Evolutionary conservation across 768 basidiomycete species (phyloP), one percentile per base, ranked within the genome.

Genomic region (Naematelia encephala): DNA sequence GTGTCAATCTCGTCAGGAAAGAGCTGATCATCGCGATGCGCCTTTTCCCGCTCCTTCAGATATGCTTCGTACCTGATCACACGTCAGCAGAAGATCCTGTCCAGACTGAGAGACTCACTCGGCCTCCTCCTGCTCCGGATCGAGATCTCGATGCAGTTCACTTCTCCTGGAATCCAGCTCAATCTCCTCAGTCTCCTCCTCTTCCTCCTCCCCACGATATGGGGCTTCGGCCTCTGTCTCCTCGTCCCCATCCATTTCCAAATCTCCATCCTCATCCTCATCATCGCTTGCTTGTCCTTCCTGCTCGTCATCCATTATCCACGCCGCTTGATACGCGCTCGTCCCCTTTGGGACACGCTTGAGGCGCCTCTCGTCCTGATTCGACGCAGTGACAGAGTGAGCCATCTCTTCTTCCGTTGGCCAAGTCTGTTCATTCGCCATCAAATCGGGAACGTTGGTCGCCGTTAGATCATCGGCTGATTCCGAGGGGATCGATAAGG

Each of bases 1-100:
- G 96, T 98, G 68, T 98, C 93, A 11, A 94, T 82, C 76, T 99
- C 94, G 70, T 99, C 94, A 0, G 94, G 94, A 78, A 97, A 99
- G n/a, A 83, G 81, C 23, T 84, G 78, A 64, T 96, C 89, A 51
- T 90, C 87, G 34, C 85, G 83, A 84, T 82, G 54, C 86, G 85
- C 53, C 56, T 64, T 59, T 62, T 74, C 64, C 10, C 75, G 63
- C 44, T 72, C 60, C 49, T 72, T 64, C 50, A 77, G 67, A 68
- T 79, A 78, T 27, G 70, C 62, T 45, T 63, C 67, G 53, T 76
- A 76, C 39, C 75, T 71, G 61, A 25, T 39, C 46, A 8, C 34
- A 39, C 83, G 81, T 89, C 91, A 12, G 81, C 81, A 11, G 19
- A 2, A 30, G 14, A 16, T 46, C 49, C 5, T 26, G 4, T 43